Conservation (phyloP, 495 filamentous ascomycete species). For the Astrothelium subdiscretum region DNA sequence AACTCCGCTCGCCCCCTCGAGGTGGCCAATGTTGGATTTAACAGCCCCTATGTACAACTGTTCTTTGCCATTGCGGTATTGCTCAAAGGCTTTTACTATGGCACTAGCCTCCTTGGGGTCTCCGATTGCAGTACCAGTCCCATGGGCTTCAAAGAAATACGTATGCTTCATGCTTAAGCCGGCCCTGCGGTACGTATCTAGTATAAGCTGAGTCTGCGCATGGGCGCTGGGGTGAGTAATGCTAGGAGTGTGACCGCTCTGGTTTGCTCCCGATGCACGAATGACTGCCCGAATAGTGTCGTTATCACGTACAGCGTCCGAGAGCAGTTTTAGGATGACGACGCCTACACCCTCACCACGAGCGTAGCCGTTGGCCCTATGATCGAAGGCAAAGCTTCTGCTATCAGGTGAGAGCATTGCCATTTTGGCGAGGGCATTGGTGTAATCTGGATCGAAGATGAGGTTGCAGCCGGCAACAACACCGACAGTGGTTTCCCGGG, state of each 20-base stretch:
- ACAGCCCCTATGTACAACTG: slow-evolving; percentile 32
- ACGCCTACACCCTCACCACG: slow-evolving; percentile 28
- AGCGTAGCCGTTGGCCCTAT: slow-evolving; percentile 23
- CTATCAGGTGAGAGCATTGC: neutral
- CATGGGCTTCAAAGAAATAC: slow-evolving; percentile 32
- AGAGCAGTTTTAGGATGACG: slow-evolving; percentile 30
- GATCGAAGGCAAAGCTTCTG: neutral
- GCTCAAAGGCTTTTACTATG: neutral
- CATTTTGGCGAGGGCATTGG: slow-evolving; percentile 19
- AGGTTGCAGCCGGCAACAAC: neutral
- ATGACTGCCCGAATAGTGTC: slow-evolving; percentile 28
- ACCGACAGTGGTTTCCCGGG: neutral
- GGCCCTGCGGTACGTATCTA: slow-evolving; percentile 2
- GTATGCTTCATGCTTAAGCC: slow-evolving; percentile 20
- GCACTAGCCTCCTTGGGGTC: slow-evolving; percentile 4
- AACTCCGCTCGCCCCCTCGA: slow-evolving; percentile 45
- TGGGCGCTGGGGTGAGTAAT: slow-evolving; percentile 1
- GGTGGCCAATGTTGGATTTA: slow-evolving; percentile 52
- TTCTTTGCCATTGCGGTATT: neutral
- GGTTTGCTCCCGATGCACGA: slow-evolving; percentile 1
- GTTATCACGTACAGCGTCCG: slow-evolving; percentile 24
- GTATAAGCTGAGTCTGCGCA: neutral
- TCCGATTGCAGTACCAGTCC: slow-evolving; percentile 41
- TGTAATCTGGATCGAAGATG: slow-evolving; percentile 8
- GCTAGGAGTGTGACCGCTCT: slow-evolving; percentile 2